A percentile compares a stretch with the other conserved stretches of the same genome.
Conservation (phyloP, 768 basidiomycete species). For the Botryobasidium botryosum region DNA sequence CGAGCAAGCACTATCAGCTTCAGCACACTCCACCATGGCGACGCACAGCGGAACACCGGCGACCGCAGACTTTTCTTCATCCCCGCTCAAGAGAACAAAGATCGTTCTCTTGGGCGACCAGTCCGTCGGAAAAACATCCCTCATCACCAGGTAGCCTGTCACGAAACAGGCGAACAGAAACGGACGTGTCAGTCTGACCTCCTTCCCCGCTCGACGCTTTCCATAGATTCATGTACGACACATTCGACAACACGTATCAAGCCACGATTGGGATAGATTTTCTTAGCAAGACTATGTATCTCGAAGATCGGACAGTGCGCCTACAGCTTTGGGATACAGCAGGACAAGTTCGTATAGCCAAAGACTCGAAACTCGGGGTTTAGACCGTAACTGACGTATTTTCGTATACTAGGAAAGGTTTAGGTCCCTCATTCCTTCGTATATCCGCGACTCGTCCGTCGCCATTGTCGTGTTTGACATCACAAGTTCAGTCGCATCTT, state of each 20-base stretch:
- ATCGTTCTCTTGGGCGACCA: slow-evolving; percentile 94
- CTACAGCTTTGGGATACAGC: slow-evolving; percentile 99
- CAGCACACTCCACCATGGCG: no score
- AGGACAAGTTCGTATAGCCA: slow-evolving; percentile 45
- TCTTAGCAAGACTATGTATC: slow-evolving; percentile 98
- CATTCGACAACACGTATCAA: slow-evolving; percentile 98
- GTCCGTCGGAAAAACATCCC: slow-evolving; percentile 95
- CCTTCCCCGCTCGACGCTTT: neutral
- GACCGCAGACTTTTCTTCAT: slow-evolving; percentile 70
- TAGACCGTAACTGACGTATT: neutral
- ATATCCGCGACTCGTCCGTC: slow-evolving; percentile 96
- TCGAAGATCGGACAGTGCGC: slow-evolving; percentile 94
- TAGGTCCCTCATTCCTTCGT: slow-evolving; percentile 91
- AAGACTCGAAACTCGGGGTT: neutral
- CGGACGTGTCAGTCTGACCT: neutral
- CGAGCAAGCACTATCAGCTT: no score
- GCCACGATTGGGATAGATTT: slow-evolving; percentile 98
- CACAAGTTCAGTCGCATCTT: slow-evolving; percentile 54
- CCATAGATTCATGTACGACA: slow-evolving; percentile 92
- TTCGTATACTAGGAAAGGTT: slow-evolving; percentile 73
- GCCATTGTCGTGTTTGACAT: slow-evolving; percentile 99
- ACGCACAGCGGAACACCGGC: slow-evolving; percentile 32
- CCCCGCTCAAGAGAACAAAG: slow-evolving; percentile 87
- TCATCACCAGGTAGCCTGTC: slow-evolving; percentile 82
- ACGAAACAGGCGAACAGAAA: neutral